A percentile compares a stretch with the other conserved stretches of the same genome.
Conservation (phyloP, 805 yeast genomes). For the Metschnikowia continentalis region DNA sequence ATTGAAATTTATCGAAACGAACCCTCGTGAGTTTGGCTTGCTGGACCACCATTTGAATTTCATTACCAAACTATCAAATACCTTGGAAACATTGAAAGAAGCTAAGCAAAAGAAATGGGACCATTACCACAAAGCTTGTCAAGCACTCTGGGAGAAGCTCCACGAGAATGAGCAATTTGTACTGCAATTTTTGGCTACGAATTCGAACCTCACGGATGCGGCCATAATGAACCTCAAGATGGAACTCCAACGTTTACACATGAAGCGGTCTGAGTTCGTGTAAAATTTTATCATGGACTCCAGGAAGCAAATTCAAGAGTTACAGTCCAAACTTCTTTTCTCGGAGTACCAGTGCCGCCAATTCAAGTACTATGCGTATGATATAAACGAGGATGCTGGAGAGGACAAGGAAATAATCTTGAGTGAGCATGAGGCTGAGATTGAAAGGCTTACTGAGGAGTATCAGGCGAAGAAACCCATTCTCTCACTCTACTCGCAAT, state of each 20-base stretch:
- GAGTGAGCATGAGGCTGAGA: constrained; percentile 60
- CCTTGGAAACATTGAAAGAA: constrained; percentile 30
- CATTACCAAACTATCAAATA: constrained; percentile 26
- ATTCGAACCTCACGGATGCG: constrained; percentile 44
- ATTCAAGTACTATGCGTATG: constrained; percentile 41
- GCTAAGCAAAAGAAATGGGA: constrained; percentile 36
- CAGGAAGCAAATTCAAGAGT: constrained; percentile 51
- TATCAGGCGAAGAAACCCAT: constrained; percentile 51
- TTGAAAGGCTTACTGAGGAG: constrained; percentile 47
- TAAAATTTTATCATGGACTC: constrained; percentile 64
- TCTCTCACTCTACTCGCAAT: constrained; percentile 50
- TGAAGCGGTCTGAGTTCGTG: constrained; percentile 59
- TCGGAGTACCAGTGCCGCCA: constrained; percentile 45
- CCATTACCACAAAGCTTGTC: constrained; percentile 38
- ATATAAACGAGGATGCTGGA: constrained; percentile 29
- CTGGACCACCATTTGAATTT: constrained; percentile 32
- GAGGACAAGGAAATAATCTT: constrained; percentile 58
- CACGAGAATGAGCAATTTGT: constrained; percentile 42
- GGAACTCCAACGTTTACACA: constrained; percentile 55
- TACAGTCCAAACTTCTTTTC: constrained; percentile 62
- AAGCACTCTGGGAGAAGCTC: constrained; percentile 53
- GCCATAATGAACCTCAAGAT: constrained; percentile 48
- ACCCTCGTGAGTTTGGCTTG: constrained; percentile 40
- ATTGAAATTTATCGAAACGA: constrained; percentile 28
- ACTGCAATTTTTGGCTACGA: constrained; percentile 40